These are phyloP conservation scores for Gracilaria domingensis DNA, from an alignment of 23 red algal species.

Conservation along the genomic window DNA sequence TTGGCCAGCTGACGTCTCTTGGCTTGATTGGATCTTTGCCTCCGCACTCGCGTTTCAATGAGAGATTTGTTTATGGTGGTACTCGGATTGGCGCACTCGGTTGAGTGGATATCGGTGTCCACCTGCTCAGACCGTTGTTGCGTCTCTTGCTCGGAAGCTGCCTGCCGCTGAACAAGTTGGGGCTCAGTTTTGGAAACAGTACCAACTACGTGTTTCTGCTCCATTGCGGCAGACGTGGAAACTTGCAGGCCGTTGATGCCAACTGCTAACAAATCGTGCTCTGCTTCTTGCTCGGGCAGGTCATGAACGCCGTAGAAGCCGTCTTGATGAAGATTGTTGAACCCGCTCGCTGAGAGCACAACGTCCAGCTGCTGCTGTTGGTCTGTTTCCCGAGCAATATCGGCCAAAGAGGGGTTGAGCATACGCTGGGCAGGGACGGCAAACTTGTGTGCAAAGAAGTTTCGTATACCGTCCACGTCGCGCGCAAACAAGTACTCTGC, in stretches of 20 bases:
- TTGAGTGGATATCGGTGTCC: background rate
- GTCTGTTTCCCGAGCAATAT: slow-evolving; percentile 11
- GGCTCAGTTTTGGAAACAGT: background rate
- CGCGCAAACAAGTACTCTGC: slow-evolving; percentile 72
- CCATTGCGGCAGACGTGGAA: background rate
- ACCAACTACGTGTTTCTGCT: background rate
- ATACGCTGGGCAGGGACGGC: slow-evolving; percentile 57
- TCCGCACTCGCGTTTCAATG: slow-evolving; percentile 66
- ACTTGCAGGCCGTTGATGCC: slow-evolving; percentile 23
- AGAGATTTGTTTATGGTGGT: slow-evolving; percentile 46
- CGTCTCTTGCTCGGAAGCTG: background rate
- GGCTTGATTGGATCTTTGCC: slow-evolving; percentile 53
- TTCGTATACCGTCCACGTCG: slow-evolving; percentile 66
- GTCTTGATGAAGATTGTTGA: slow-evolving; percentile 34
- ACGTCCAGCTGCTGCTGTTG: slow-evolving; percentile 57
- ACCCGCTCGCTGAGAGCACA: slow-evolving; percentile 66
- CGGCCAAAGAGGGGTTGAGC: slow-evolving; percentile 14
- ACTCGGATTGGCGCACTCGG: background rate
- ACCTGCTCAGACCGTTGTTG: background rate
- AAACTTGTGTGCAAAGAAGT: slow-evolving; percentile 85
- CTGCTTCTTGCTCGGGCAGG: background rate
- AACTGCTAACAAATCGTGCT: slow-evolving; percentile 15
- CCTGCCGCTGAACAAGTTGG: background rate
- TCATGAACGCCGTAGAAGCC: slow-evolving; percentile 20
- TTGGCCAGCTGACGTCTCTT: slow-evolving; percentile 55